phyloP scores from a whole-genome alignment of 139 green algal genomes.

The Astrephomene gubernaculifera region DNA sequence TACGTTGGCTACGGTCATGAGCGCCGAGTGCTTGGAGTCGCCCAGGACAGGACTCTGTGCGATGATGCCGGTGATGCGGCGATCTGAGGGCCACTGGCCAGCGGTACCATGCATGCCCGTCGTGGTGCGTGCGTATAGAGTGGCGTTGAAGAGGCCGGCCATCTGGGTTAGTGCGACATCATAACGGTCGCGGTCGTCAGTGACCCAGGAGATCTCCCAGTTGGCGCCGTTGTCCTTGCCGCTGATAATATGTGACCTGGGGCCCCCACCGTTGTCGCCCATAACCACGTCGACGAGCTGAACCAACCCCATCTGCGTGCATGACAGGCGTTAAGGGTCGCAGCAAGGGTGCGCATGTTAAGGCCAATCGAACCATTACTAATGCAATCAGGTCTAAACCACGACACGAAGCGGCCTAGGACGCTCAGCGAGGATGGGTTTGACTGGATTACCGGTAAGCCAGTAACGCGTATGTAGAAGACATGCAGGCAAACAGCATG shows the following conservation, averaged over 20 bases:
- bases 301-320: slow-evolving; percentile 58
- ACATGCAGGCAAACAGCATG: too few relatives aligned
- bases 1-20: slow-evolving; percentile 59
- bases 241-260: slow-evolving; percentile 57
- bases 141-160: slow-evolving; percentile 52
- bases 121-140: slow-evolving; percentile 53
- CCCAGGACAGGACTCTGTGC: slow-evolving; percentile 48
- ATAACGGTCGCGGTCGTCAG: slow-evolving; percentile 55
- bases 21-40: slow-evolving; percentile 46
- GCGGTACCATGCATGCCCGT: slow-evolving; percentile 48
- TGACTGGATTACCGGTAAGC: too few relatives aligned
- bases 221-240: slow-evolving; percentile 70
- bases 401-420: too few relatives aligned
- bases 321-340: too few relatives aligned
- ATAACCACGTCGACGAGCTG: slow-evolving; percentile 62
- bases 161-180: slow-evolving; percentile 42
- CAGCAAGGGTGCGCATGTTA: too few relatives aligned
- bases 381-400: too few relatives aligned
- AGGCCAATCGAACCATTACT: too few relatives aligned
- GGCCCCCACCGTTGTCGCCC: slow-evolving; percentile 66
- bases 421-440: too few relatives aligned
- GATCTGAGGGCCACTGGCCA: slow-evolving; percentile 40
- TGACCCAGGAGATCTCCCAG: slow-evolving; percentile 64
- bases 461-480: too few relatives aligned
- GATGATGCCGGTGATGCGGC: slow-evolving; percentile 57